Evolutionary conservation across 192 early-diverging fungal species (phyloP).

Genomic region (Backusella macrospora): DNA sequence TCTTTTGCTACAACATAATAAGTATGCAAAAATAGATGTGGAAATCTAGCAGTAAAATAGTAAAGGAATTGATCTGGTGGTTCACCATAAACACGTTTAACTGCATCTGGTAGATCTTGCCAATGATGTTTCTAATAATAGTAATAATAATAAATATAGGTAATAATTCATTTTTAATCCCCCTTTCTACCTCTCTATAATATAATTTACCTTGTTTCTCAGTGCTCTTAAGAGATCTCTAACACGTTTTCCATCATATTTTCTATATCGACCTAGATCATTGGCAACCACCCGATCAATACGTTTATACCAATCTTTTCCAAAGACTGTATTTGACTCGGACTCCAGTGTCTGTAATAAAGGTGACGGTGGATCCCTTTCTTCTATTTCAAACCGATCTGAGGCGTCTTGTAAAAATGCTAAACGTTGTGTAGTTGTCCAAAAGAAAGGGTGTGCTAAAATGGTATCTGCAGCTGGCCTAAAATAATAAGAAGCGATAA

Average conservation of each 20-base stretch:
- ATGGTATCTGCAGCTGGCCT: conserved; percentile 80
- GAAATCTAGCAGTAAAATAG: conserved; percentile 92
- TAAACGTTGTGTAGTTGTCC: conserved; percentile 82
- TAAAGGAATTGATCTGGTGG: conserved; percentile 85
- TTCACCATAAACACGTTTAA: conserved; percentile 77
- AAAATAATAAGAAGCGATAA: neutral
- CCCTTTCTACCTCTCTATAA: neutral
- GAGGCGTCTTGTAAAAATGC: conserved; percentile 94
- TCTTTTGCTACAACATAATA: conserved; percentile 82
- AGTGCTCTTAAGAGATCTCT: conserved; percentile 89
- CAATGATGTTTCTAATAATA: conserved; percentile 89
- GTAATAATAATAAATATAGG: neutral
- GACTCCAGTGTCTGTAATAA: conserved; percentile 70
- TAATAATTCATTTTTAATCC: neutral
- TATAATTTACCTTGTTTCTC: conserved; percentile 81
- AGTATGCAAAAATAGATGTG: conserved; percentile 83
- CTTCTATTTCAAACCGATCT: conserved; percentile 92
- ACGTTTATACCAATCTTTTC: conserved; percentile 73
- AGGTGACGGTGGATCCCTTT: conserved; percentile 66
- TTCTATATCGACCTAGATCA: conserved; percentile 90
- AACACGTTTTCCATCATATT: conserved; percentile 84
- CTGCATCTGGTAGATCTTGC: conserved; percentile 82
- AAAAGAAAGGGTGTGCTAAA: conserved; percentile 94
- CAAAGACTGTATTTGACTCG: conserved; percentile 62
- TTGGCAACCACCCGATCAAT: conserved; percentile 74